These are phyloP conservation scores for Pyrenochaeta sp. DNA, from an alignment of 2,329 filamentous ascomycete genomes.

Conservation along the genomic window DNA sequence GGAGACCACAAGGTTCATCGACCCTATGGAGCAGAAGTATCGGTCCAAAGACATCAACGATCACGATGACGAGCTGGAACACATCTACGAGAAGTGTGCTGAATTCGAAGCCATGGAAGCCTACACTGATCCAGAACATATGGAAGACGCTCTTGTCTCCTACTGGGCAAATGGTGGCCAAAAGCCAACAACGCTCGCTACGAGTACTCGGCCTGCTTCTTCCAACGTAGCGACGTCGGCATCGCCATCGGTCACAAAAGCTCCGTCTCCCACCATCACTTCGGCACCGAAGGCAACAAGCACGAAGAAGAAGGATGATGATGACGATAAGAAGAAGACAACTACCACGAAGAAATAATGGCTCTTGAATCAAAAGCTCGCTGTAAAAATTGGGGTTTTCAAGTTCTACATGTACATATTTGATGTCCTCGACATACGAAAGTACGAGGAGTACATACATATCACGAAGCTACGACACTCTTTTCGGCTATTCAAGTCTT, in stretches of 20 bases:
- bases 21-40: constrained; percentile 44
- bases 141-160: constrained; percentile 36
- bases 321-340: constrained; percentile 10
- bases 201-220: constrained; percentile 4
- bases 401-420: background rate
- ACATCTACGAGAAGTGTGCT: constrained; percentile 32
- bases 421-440: background rate
- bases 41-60: constrained; percentile 32
- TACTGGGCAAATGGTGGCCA: constrained; percentile 36
- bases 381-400: background rate
- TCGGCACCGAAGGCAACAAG: constrained; percentile 6
- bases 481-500: background rate
- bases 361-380: background rate
- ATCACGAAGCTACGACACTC: constrained; percentile 2
- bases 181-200: constrained; percentile 26
- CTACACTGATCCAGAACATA: constrained; percentile 33
- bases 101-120: constrained; percentile 41
- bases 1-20: constrained; percentile 45
- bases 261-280: constrained; percentile 8
- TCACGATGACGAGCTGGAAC: constrained; percentile 28
- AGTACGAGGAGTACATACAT: background rate
- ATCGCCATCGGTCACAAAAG: background rate
- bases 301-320: constrained; percentile 11
- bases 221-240: background rate
- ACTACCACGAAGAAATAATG: constrained; percentile 8